Percentiles rank a stretch among this genome's conserved stretches.
These are phyloP conservation scores for Dryadomyces sulphureus DNA, from an alignment of 2,329 filamentous ascomycete genomes.

Conservation along the genomic window DNA sequence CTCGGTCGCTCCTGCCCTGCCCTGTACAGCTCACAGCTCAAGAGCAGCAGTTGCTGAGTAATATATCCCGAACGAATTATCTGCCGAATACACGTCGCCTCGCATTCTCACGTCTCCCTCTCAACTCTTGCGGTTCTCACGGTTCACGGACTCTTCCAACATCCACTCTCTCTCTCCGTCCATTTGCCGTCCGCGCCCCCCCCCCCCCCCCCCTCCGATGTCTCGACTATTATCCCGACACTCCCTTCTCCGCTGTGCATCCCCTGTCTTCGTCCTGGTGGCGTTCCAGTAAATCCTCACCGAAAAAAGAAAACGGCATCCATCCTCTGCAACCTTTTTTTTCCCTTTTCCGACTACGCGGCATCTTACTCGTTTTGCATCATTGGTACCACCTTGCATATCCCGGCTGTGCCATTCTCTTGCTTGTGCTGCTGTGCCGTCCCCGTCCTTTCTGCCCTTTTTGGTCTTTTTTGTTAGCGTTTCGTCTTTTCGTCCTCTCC, in stretches of 20 bases:
- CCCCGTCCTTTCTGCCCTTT: no score
- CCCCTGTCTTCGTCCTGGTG: neutral
- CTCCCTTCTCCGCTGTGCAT: constrained; percentile 1
- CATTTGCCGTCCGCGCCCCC: neutral
- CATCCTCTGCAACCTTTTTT: no score
- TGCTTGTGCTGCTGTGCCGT: neutral
- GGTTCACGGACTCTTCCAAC: no score
- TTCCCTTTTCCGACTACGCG: no score
- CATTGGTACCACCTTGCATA: neutral
- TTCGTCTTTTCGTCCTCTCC: neutral
- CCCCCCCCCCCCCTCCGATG: constrained; percentile 7
- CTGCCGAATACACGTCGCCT: no score
- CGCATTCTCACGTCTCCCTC: no score
- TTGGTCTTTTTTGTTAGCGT: neutral
- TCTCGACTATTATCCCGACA: constrained; percentile 8
- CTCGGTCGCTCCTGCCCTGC: no score
- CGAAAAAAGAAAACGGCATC: neutral
- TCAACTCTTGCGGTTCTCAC: no score
- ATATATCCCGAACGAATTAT: no score
- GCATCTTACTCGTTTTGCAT: no score
- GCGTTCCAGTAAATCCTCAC: constrained; percentile 1
- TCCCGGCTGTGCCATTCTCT: neutral
- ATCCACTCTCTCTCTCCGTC: neutral
- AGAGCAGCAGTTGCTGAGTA: no score
- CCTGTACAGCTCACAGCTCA: no score